Evolutionary conservation across 768 basidiomycete species (phyloP).

Genomic region (Filobasidium wieringae): DNA sequence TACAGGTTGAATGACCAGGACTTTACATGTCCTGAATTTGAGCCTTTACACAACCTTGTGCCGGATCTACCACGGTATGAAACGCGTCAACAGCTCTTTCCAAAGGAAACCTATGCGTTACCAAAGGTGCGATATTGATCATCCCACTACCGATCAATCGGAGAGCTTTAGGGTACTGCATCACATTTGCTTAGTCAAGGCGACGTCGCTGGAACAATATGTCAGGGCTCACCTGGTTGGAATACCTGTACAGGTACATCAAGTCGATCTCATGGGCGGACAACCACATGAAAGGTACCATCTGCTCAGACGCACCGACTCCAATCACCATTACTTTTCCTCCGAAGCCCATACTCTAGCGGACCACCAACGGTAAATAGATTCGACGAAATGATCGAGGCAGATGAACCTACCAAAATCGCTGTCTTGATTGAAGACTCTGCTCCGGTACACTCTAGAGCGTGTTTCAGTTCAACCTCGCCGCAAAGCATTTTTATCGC

Average conservation of each 20-base stretch:
- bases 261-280: slow-evolving; percentile 41
- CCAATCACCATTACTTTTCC: slow-evolving; percentile 42
- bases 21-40: slow-evolving; percentile 25
- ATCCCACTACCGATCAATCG: slow-evolving; percentile 35
- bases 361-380: too few relatives aligned
- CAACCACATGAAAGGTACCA: slow-evolving; percentile 40
- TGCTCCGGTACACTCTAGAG: slow-evolving; percentile 42
- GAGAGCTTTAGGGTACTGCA: slow-evolving; percentile 41
- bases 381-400: too few relatives aligned
- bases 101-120: slow-evolving; percentile 41
- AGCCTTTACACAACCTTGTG: slow-evolving; percentile 39
- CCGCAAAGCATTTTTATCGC: slow-evolving; percentile 34
- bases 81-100: slow-evolving; percentile 40
- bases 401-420: slow-evolving; percentile 34
- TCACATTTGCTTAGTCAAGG: neutral
- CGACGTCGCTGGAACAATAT: neutral
- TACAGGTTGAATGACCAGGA: too few relatives aligned
- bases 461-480: slow-evolving; percentile 25
- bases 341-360: slow-evolving; percentile 37
- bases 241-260: slow-evolving; percentile 41
- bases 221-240: slow-evolving; percentile 30
- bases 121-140: slow-evolving; percentile 40
- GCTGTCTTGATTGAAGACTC: slow-evolving; percentile 38
- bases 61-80: slow-evolving; percentile 38
- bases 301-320: slow-evolving; percentile 39